Evolutionary conservation across 495 filamentous ascomycete genomes (phyloP).

Genomic region (Lophiotrema nucula): DNA sequence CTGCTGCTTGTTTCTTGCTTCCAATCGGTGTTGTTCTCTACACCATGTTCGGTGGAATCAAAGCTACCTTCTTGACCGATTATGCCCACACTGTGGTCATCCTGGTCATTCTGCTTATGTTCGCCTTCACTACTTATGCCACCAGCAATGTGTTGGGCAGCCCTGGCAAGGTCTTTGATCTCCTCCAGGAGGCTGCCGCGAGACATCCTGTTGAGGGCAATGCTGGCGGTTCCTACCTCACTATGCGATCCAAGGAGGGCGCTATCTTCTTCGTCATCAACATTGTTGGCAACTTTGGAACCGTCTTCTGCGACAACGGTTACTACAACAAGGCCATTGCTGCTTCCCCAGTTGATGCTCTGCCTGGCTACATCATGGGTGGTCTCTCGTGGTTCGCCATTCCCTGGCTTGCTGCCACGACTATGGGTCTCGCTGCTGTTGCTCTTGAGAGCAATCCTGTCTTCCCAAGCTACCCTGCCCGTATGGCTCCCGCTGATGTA

Average conservation of each 20-base stretch:
- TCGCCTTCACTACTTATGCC: constrained; percentile 82
- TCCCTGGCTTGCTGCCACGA: constrained; percentile 88
- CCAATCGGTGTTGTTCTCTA: constrained; percentile 75
- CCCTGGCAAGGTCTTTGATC: constrained; percentile 77
- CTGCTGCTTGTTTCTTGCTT: constrained; percentile 86
- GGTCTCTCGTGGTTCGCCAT: constrained; percentile 95
- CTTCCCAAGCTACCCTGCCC: constrained; percentile 70
- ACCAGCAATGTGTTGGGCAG: constrained; percentile 74
- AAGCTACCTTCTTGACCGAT: constrained; percentile 71
- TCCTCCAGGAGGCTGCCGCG: constrained; percentile 67
- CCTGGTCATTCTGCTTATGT: constrained; percentile 85
- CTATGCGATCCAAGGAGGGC: constrained; percentile 83
- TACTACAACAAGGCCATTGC: constrained; percentile 38
- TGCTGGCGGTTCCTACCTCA: constrained; percentile 80
- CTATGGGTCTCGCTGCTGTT: constrained; percentile 88
- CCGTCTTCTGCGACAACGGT: constrained; percentile 70
- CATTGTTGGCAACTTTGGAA: constrained; percentile 60
- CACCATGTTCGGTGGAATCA: constrained; percentile 74
- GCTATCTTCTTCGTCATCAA: constrained; percentile 98
- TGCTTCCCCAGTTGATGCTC: constrained; percentile 33
- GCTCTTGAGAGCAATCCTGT: constrained; percentile 73
- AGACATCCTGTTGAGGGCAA: constrained; percentile 82
- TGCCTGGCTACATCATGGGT: constrained; percentile 90
- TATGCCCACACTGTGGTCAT: constrained; percentile 87
- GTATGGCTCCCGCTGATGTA: constrained; percentile 74